Evolutionary conservation across 257 asterid genomes (phyloP).

Genomic region (Phtheirospermum japonicum): DNA sequence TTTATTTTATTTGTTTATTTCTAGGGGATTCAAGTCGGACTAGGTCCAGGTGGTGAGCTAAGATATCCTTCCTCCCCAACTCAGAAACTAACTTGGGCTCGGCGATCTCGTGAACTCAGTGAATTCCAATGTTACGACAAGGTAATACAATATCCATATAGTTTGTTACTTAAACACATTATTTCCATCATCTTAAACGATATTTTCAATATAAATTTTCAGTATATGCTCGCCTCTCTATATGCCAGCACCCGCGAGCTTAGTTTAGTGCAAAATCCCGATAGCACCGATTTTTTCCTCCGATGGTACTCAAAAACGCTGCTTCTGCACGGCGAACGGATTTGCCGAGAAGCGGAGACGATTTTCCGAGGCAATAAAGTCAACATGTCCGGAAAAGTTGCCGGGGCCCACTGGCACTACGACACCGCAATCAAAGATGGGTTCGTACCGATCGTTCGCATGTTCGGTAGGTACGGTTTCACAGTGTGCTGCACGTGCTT

Average conservation of each 20-base stretch:
- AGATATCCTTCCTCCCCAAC: constrained; percentile 67
- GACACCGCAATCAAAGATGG: constrained; percentile 51
- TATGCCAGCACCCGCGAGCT: constrained; percentile 48
- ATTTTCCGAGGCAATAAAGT: constrained; percentile 59
- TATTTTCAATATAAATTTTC: constrained; percentile 30
- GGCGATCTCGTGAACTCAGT: constrained; percentile 60
- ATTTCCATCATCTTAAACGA: neutral
- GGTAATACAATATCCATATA: constrained; percentile 29
- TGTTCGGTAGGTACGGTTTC: constrained; percentile 62
- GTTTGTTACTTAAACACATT: neutral
- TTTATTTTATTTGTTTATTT: constrained; percentile 19
- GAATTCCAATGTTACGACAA: constrained; percentile 81
- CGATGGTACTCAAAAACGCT: constrained; percentile 73
- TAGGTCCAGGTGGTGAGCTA: constrained; percentile 81
- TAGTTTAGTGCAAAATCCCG: constrained; percentile 49
- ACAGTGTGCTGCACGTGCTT: constrained; percentile 58
- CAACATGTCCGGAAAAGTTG: constrained; percentile 58
- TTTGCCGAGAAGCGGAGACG: constrained; percentile 63
- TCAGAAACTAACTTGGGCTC: constrained; percentile 40
- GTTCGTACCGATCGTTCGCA: constrained; percentile 46
- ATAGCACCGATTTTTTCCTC: constrained; percentile 63
- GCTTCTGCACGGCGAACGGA: constrained; percentile 69
- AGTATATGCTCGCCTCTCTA: constrained; percentile 79
- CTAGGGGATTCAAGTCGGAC: constrained; percentile 83
- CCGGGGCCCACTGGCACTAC: constrained; percentile 39